A percentile compares a stretch with the other conserved stretches of the same genome.
These are phyloP conservation scores for Boletus subluridellus DNA, from an alignment of 1,284 basidiomycete genomes.

Conservation along the genomic window DNA sequence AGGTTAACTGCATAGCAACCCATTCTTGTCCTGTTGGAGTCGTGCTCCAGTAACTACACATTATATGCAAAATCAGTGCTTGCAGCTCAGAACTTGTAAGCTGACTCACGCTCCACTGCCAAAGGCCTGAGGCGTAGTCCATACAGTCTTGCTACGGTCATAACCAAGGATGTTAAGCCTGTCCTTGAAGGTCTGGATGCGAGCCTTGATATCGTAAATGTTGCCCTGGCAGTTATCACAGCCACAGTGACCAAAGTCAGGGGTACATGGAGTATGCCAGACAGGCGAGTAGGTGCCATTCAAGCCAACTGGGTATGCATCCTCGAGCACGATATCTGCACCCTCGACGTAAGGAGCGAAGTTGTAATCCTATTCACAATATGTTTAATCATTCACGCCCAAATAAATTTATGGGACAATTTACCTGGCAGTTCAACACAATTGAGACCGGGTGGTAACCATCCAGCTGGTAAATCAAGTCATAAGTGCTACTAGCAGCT, in stretches of 20 bases:
- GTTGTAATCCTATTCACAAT: conserved; percentile 46
- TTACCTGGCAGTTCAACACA: conserved; percentile 63
- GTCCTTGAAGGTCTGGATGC: conserved; percentile 29
- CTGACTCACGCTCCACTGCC: conserved; percentile 26
- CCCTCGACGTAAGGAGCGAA: conserved; percentile 58
- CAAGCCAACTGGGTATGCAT: conserved; percentile 31
- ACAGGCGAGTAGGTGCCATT: conserved; percentile 31
- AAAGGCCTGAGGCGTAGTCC: conserved; percentile 31
- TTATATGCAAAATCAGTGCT: background rate
- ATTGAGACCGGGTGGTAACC: conserved; percentile 74
- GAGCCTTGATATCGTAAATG: conserved; percentile 25
- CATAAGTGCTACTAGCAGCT: conserved; percentile 52
- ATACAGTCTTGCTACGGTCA: conserved; percentile 27
- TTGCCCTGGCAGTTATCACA: conserved; percentile 31
- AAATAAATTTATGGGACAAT: background rate
- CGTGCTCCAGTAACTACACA: conserved; percentile 28
- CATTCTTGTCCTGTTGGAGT: conserved; percentile 30
- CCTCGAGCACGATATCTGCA: conserved; percentile 51
- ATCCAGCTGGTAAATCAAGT: conserved; percentile 63
- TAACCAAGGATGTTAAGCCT: conserved; percentile 31
- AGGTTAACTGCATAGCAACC: conserved; percentile 25
- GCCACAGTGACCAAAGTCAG: conserved; percentile 33
- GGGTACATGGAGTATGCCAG: conserved; percentile 29
- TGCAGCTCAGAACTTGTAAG: too few relatives aligned
- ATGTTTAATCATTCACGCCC: background rate